Evolutionary conservation across 495 filamentous ascomycete species (phyloP).

Genomic region (Xylaria bambusicola): DNA sequence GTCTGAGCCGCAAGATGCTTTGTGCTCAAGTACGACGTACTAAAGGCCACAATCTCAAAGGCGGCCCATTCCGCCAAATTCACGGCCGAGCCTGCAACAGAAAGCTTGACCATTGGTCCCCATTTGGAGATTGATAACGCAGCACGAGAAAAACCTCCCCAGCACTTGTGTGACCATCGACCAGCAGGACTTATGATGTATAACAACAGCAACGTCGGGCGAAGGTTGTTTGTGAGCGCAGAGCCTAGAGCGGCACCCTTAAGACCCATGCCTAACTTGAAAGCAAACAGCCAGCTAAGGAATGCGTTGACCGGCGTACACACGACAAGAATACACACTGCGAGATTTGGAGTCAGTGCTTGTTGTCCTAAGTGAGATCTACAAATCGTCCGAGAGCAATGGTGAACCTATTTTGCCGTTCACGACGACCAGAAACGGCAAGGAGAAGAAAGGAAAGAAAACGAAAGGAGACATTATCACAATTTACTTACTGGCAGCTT

Average conservation of each 20-base stretch:
- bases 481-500: constrained; percentile 39
- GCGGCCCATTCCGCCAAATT: constrained; percentile 60
- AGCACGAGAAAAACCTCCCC: constrained; percentile 54
- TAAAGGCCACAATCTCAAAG: constrained; percentile 59
- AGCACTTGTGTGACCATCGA: constrained; percentile 54
- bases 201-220: constrained; percentile 52
- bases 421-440: too few species aligned
- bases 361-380: neutral
- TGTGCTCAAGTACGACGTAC: constrained; percentile 49
- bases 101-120: constrained; percentile 58
- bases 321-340: constrained; percentile 65
- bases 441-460: neutral
- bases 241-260: constrained; percentile 59
- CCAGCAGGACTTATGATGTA: constrained; percentile 43
- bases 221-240: constrained; percentile 53
- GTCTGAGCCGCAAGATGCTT: constrained; percentile 65
- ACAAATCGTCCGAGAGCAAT: too few species aligned
- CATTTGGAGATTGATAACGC: constrained; percentile 54
- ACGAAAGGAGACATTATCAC: neutral
- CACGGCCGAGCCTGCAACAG: constrained; percentile 58
- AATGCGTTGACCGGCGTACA: constrained; percentile 72
- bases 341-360: constrained; percentile 23
- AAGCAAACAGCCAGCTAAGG: constrained; percentile 75
- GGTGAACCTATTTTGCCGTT: too few species aligned
- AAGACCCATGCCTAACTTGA: constrained; percentile 60